Evolutionary conservation across 2,329 filamentous ascomycete species (phyloP), one percentile per base, ranked within the genome.

Genomic region (Xylariaceae sp.): DNA sequence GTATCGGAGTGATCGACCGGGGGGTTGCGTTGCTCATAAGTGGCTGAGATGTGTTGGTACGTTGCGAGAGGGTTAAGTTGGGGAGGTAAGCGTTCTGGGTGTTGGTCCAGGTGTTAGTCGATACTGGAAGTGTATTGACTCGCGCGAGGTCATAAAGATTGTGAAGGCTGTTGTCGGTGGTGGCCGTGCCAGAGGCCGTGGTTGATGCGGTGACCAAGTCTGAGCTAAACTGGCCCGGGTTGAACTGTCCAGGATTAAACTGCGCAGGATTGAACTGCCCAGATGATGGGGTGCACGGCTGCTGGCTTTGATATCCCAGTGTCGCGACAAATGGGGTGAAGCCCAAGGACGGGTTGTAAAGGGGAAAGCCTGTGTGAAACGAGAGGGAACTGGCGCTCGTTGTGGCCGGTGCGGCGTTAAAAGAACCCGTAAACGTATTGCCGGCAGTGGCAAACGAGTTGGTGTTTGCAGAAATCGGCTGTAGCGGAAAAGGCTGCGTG

Each of bases 11-110:
- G 23, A 23, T 50, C 2, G 35, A 51, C n/a, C 34, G 45, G 10
- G 49, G 11, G 17, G 47, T 54, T 51, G 55, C 23, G 51, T 55
- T 53, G 51, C 13, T 55, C 55, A 62, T 60, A 55, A 55, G 60
- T 39, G 50, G 50, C 8, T 37, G 62, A 50, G 60, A 45, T 17
- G 39, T 8, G 6, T 57, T 55, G 18, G 55, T 44, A 49, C 57
- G 39, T 47, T 51, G 18, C 23, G 44, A 37, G 10, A 50, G 23
- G 37, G 42, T 10, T 17, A 30, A 35, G 50, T 6, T n/a, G 23
- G 50, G 45, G 37, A 30, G 18, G 54, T 18, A 48, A 42, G 51
- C 6, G 37, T 51, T 54, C 44, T 11, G 56, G 48, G 42, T 45
- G 55, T 17, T 39, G 18, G 18, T 53, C 37, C 53, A 34, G 34